Base-by-base conservation (phyloP, 2,329 filamentous ascomycete species). In the Curvularia sp. region DNA sequence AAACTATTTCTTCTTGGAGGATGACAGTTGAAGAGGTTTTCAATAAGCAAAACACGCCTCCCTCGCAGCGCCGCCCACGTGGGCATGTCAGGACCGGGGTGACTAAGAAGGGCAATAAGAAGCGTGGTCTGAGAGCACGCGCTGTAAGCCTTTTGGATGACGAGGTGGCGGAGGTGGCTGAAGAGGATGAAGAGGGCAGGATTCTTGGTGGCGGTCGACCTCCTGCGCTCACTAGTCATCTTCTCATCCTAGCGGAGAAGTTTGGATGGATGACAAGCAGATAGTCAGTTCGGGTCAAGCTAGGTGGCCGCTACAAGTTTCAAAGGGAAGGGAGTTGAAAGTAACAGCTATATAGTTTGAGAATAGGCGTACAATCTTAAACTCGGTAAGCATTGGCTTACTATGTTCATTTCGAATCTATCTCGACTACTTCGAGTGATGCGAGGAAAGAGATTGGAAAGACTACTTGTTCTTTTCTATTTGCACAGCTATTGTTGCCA, bases 1-100 rank as follows among this genome's bases (percentile, higher is more conserved):
- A 71, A 98, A 98, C 82, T 99, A 90, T 83, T 97, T 97, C 89
- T 98, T 98, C 90, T 80, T 98, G 79, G 94, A 98, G 79, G 93
- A 97, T 74, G 85, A 88, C 76, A 85, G 81, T 81, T 89, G 82
- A 88, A 92, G 83, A 86, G 83, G 85, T 83, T 84, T 77, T 84
- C 77, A 78, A 80, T 71, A 72, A 82, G 71, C 76, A 80, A 69
- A 75, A 80, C 62, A 75, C 67, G 47, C 63, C 70, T 55, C 65
- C 59, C 59, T 65, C 65, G 65, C 75, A 71, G 71, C 70, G 69
- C 68, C 70, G 71, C 70, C 71, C 65, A 25, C 56, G 64, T 13
- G 67, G 80, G 81, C 78, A 80, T 79, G 74, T 76, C 71, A 65
- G 57, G 57, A 76, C 75, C 64, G 73, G 74, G 66, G 72, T 73